phyloP scores from a whole-genome alignment of 2,329 filamentous ascomycete genomes.

The Monilinia polystroma region DNA sequence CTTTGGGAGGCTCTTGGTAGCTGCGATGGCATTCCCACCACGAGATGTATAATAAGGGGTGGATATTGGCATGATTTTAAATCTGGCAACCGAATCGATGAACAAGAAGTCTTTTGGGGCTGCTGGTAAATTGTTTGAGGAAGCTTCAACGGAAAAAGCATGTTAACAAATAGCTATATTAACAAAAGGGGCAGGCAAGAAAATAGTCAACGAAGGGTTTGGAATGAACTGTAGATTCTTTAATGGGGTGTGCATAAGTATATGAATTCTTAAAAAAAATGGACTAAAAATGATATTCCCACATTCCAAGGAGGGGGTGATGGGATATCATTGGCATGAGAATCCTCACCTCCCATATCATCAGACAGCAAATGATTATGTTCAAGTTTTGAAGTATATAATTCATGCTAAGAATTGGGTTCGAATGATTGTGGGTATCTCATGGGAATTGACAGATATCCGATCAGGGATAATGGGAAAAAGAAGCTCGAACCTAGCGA shows the following conservation, averaged over 20 bases:
- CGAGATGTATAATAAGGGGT: background rate
- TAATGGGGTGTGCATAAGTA: background rate
- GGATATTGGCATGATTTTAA: background rate
- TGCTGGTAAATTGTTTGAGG: background rate
- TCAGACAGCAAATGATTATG: background rate
- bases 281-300: background rate
- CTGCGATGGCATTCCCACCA: background rate
- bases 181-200: background rate
- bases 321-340: background rate
- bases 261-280: background rate
- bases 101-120: background rate
- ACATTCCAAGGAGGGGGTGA: constrained; percentile 1
- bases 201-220: background rate
- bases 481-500: background rate
- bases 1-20: background rate
- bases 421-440: constrained; percentile 1
- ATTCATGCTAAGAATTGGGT: constrained; percentile 10
- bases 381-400: constrained; percentile 3
- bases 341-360: background rate
- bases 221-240: background rate
- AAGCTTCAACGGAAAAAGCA: too few species aligned
- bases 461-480: constrained; percentile 6
- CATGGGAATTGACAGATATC: background rate
- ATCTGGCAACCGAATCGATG: too few species aligned
- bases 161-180: background rate